Base-by-base conservation (phyloP, 257 asterid genomes). In the Leptodermis oblonga region DNA sequence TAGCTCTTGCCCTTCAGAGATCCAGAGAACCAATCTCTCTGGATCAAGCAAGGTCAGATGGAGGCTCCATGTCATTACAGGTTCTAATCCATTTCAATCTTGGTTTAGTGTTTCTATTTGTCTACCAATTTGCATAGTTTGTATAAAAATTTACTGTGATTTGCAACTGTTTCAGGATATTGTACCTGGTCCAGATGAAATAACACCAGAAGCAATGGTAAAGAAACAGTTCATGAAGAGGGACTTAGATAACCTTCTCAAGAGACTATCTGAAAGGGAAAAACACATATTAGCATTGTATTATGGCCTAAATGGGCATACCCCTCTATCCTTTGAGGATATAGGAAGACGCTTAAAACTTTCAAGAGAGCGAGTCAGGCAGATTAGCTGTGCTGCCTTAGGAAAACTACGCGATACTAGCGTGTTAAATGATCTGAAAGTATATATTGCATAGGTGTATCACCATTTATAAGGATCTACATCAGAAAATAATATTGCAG, bases 351-450 rank as follows among this genome's bases (percentile, higher is more conserved):
- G 67, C 23, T 30, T 86, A 39, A 73, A 81, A 64, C 85, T 88
- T 25, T 88, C 92, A 45, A 82, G 96, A 79, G 96, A 86, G 79
- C 84, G 92, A 76, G 83, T 88, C 62, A 76, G 96, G 78, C 92
- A 88, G 82, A 82, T 88, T 28, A 86, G 74, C 45, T 64, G 77
- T 67, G 73, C 56, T 65, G 96, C 92, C 70, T 71, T 88, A 76
- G 48, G 69, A 7, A 88, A 88, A 73, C 31, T 86, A 74, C 63
- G 81, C 20, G 67, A 79, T 67, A 49, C 68, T 55, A 76, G 13
- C 22, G 22, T 70, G 51, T 31, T 67, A 31, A 67, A 86, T 62
- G 81, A 76, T 76, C 72, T 88, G 30, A 78, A 75, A 74, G 48
- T 61, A 56, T 83, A 81, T 70, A 76, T 88, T 41, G 62, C 53